Percentiles rank a stretch among this genome's conserved stretches.
phyloP scores from a whole-genome alignment of 345 rosid genomes.

The Balakata baccata region DNA sequence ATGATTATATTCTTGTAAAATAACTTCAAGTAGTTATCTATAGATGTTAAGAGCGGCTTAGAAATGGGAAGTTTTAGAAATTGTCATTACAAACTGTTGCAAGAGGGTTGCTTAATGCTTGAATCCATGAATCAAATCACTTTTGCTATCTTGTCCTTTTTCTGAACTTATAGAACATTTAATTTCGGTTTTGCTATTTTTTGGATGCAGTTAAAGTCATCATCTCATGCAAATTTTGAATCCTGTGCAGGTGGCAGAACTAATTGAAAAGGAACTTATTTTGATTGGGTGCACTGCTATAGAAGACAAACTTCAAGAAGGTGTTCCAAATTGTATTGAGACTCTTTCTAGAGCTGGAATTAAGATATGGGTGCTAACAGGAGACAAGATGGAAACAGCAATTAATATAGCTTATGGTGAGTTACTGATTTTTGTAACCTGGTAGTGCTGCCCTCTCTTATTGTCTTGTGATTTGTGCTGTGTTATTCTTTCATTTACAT shows the following conservation, averaged over 20 bases:
- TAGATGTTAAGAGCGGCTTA: not conserved
- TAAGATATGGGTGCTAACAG: slow-evolving; percentile 97
- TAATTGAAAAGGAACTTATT: slow-evolving; percentile 82
- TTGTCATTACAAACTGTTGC: slow-evolving; percentile 6
- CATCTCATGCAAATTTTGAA: slow-evolving; percentile 15
- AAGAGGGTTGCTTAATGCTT: not conserved
- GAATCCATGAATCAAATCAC: not conserved
- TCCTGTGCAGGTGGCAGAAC: slow-evolving; percentile 81
- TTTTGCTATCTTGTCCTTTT: too few relatives aligned
- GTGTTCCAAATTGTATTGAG: slow-evolving; percentile 93
- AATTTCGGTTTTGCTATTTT: not conserved
- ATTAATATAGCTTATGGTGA: slow-evolving; percentile 96
- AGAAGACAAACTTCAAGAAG: slow-evolving; percentile 99
- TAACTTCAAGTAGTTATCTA: not conserved
- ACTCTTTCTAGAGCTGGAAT: slow-evolving; percentile 98
- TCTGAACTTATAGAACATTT: not conserved
- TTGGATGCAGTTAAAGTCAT: slow-evolving; percentile 10
- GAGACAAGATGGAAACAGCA: slow-evolving; percentile 99
- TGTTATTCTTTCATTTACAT: slow-evolving; percentile 10
- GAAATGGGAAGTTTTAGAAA: not conserved
- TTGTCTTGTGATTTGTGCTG: slow-evolving; percentile 9
- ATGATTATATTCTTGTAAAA: not conserved
- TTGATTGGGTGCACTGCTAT: slow-evolving; percentile 96
- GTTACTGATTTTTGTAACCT: slow-evolving; percentile 15
- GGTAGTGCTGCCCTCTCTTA: not conserved